A percentile compares a stretch with the other conserved stretches of the same genome.
Conservation (phyloP, 257 asterid genomes). For the Mitragyna speciosa region DNA sequence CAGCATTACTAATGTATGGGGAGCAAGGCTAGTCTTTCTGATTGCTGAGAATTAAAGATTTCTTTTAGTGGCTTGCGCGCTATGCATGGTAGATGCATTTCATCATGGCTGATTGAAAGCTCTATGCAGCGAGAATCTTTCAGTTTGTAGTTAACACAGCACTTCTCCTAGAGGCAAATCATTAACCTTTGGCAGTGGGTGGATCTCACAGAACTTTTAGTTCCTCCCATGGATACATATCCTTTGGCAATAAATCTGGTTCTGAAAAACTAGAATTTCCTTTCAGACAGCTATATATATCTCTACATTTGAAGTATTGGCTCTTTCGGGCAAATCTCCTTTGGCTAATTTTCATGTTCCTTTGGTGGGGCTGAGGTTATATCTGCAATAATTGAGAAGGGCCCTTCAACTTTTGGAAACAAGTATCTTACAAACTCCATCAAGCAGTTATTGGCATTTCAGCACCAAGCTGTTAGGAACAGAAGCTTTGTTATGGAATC, state of each 20-base stretch:
- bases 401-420: slow-evolving; percentile 14
- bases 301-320: slow-evolving; percentile 18
- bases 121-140: slow-evolving; percentile 18
- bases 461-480: slow-evolving; percentile 24
- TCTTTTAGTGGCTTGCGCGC: slow-evolving; percentile 1
- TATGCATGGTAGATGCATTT: background rate
- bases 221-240: slow-evolving; percentile 51
- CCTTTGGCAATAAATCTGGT: slow-evolving; percentile 55
- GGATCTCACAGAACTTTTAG: slow-evolving; percentile 25
- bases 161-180: slow-evolving; percentile 28
- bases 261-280: slow-evolving; percentile 33
- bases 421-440: slow-evolving; percentile 15
- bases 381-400: slow-evolving; percentile 19
- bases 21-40: background rate
- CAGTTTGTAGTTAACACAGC: slow-evolving; percentile 20
- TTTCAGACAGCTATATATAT: slow-evolving; percentile 30
- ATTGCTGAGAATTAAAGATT: background rate
- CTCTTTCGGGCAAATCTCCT: slow-evolving; percentile 61
- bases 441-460: slow-evolving; percentile 16
- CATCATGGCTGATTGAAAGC: slow-evolving; percentile 22
- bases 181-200: slow-evolving; percentile 33
- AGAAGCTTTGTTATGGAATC: slow-evolving; percentile 20
- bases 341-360: slow-evolving; percentile 50
- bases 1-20: background rate
- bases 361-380: slow-evolving; percentile 28